Evolutionary conservation across 2,329 filamentous ascomycete species (phyloP).

Genomic region (Fusarium longipes): DNA sequence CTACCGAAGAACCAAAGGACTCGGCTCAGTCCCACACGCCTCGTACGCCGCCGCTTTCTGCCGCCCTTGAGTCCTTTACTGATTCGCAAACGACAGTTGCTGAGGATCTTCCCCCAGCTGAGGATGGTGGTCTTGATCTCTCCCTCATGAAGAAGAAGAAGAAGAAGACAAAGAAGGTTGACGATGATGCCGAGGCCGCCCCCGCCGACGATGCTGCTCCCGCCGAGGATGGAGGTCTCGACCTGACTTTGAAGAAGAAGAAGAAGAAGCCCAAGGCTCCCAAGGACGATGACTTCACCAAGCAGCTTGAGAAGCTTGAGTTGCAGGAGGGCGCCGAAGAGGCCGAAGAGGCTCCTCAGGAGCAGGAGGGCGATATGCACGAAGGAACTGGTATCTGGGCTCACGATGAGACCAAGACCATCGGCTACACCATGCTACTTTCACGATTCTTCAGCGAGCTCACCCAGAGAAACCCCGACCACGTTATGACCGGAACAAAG

Average conservation of each 20-base stretch:
- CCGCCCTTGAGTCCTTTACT: slow-evolving; percentile 67
- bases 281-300: slow-evolving; percentile 71
- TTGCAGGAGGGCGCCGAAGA: slow-evolving; percentile 72
- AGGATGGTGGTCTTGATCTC: slow-evolving; percentile 66
- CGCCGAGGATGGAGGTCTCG: slow-evolving; percentile 62
- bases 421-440: slow-evolving; percentile 88
- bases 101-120: slow-evolving; percentile 58
- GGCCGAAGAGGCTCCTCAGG: slow-evolving; percentile 60
- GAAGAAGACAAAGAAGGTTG: slow-evolving; percentile 59
- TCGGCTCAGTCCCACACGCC: slow-evolving; percentile 83
- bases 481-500: slow-evolving; percentile 87
- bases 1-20: slow-evolving; percentile 79
- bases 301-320: slow-evolving; percentile 71
- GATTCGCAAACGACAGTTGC: slow-evolving; percentile 57
- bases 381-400: slow-evolving; percentile 90
- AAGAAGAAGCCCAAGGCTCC: slow-evolving; percentile 67
- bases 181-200: slow-evolving; percentile 59
- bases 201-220: slow-evolving; percentile 49
- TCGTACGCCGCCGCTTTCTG: slow-evolving; percentile 70
- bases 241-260: slow-evolving; percentile 82
- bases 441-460: slow-evolving; percentile 94
- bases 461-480: slow-evolving; percentile 95
- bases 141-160: slow-evolving; percentile 88
- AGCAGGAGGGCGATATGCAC: slow-evolving; percentile 80
- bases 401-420: slow-evolving; percentile 80